Evolutionary conservation across 331 rosid species (phyloP).

Genomic region (Quercus phellos): DNA sequence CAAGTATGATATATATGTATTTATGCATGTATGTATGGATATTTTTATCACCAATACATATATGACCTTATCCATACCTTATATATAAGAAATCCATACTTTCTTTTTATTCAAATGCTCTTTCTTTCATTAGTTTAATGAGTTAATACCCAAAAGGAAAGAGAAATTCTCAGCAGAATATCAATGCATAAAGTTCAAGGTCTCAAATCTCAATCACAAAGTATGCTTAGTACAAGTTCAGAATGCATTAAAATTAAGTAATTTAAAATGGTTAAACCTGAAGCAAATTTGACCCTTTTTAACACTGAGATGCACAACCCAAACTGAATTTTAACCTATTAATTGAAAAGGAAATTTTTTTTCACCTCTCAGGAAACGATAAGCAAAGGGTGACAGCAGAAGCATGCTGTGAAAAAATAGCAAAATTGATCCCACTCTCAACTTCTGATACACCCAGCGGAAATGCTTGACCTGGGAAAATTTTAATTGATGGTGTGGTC

Average conservation of each 20-base stretch:
- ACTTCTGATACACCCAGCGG: slow-evolving; percentile 86
- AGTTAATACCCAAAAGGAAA: neutral
- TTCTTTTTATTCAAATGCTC: neutral
- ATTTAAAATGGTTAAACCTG: neutral
- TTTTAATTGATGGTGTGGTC: slow-evolving; percentile 36
- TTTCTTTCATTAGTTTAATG: neutral
- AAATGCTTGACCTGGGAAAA: slow-evolving; percentile 77
- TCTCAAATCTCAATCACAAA: neutral
- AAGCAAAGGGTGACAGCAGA: slow-evolving; percentile 81
- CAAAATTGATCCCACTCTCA: slow-evolving; percentile 74
- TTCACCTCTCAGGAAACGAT: slow-evolving; percentile 55
- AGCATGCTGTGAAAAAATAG: slow-evolving; percentile 88
- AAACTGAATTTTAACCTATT: neutral
- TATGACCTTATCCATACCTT: neutral
- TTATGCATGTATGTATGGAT: no score
- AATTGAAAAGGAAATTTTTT: slow-evolving; percentile 11
- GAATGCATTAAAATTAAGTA: neutral
- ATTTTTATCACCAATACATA: neutral
- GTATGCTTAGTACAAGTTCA: neutral
- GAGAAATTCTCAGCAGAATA: neutral
- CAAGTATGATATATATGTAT: no score
- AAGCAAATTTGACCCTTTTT: neutral
- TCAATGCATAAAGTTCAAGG: neutral
- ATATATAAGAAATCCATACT: neutral
- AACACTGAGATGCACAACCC: neutral